Evolutionary conservation across 768 basidiomycete species (phyloP).

Genomic region (Exsudoporus frostii): DNA sequence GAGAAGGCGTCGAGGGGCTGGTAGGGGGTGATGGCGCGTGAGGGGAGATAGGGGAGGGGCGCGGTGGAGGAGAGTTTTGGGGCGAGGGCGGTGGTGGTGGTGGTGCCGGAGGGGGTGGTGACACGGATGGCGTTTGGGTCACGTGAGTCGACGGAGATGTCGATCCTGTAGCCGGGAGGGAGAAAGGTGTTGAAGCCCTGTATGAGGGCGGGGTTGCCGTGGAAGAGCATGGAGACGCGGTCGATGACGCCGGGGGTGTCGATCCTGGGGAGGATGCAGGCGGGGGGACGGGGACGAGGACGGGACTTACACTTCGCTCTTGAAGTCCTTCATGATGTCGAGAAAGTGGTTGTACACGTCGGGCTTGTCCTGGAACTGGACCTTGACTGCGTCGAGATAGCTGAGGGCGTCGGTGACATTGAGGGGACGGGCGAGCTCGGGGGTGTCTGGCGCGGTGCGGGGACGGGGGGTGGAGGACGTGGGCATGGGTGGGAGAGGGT

Average conservation of each 20-base stretch:
- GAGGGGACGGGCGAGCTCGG: slow-evolving; percentile 51
- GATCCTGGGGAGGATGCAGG: slow-evolving; percentile 53
- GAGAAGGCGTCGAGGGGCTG: slow-evolving; percentile 36
- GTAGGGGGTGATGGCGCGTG: slow-evolving; percentile 57
- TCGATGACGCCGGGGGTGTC: slow-evolving; percentile 98
- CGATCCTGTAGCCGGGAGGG: slow-evolving; percentile 91
- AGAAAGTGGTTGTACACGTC: slow-evolving; percentile 93
- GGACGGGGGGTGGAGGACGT: slow-evolving; percentile 24
- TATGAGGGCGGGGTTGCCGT: slow-evolving; percentile 85
- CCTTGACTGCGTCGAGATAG: slow-evolving; percentile 93
- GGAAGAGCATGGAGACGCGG: slow-evolving; percentile 89
- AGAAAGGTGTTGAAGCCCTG: slow-evolving; percentile 98
- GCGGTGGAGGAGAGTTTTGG: slow-evolving; percentile 27
- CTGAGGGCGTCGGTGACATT: slow-evolving; percentile 92
- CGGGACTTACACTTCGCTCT: slow-evolving; percentile 78
- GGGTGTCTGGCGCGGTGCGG: slow-evolving; percentile 22
- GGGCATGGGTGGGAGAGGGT: slow-evolving; percentile 14
- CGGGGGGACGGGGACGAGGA: background rate
- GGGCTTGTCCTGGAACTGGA: slow-evolving; percentile 83
- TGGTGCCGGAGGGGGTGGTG: slow-evolving; percentile 73
- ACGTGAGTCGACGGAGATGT: slow-evolving; percentile 67
- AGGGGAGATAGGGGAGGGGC: slow-evolving; percentile 25
- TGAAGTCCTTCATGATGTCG: slow-evolving; percentile 99
- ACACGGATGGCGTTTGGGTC: slow-evolving; percentile 76
- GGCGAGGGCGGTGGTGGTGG: slow-evolving; percentile 45